A percentile compares a stretch with the other conserved stretches of the same genome.
Conservation (phyloP, 192 early-diverging fungal species). For the Rhizoclosmatium sp. region DNA sequence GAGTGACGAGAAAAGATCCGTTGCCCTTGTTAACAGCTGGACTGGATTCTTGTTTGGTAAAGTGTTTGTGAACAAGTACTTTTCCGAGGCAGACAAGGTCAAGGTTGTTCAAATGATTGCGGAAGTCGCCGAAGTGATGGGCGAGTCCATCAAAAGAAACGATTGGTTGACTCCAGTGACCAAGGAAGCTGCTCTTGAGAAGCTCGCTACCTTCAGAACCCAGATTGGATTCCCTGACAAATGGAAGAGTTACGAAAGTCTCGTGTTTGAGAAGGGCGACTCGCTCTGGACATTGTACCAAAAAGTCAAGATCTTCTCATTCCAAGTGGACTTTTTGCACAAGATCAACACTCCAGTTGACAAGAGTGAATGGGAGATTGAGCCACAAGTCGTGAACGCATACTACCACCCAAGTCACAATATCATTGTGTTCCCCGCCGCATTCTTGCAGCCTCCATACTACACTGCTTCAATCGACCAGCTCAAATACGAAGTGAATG, state of each 20-base stretch:
- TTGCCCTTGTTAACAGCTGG: constrained; percentile 23
- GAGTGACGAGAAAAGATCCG: constrained; percentile 22
- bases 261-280: background rate
- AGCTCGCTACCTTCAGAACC: constrained; percentile 36
- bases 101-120: constrained; percentile 19
- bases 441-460: constrained; percentile 46
- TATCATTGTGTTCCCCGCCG: constrained; percentile 46
- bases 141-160: constrained; percentile 17
- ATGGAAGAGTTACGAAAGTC: constrained; percentile 32
- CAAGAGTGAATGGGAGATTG: constrained; percentile 44
- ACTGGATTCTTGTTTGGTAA: constrained; percentile 25
- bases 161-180: constrained; percentile 41
- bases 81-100: constrained; percentile 7
- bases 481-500: constrained; percentile 7
- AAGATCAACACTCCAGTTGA: constrained; percentile 40
- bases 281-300: constrained; percentile 18
- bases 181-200: constrained; percentile 37
- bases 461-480: constrained; percentile 17
- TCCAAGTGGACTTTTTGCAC: background rate
- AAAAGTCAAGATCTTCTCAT: constrained; percentile 8
- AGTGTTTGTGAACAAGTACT: constrained; percentile 23
- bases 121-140: constrained; percentile 22
- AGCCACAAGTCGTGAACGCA: constrained; percentile 45
- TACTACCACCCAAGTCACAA: constrained; percentile 46
- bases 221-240: constrained; percentile 51